phyloP scores from a whole-genome alignment of 1,284 basidiomycete genomes.

The Ustilago crameri region DNA sequence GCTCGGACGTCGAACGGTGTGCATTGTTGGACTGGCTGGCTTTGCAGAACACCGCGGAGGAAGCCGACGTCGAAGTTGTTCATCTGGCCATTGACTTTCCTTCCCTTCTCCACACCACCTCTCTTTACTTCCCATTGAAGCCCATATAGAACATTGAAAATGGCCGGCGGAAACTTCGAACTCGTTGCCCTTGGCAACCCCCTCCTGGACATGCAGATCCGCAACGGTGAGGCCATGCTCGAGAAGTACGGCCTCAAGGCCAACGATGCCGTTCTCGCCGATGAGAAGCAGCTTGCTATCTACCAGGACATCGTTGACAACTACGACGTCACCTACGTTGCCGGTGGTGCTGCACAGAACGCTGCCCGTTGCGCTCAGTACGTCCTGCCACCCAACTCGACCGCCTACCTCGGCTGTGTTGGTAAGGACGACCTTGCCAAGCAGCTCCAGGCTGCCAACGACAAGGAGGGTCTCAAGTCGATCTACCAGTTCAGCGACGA shows the following conservation, averaged over 20 bases:
- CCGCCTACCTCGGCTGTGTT: constrained; percentile 94
- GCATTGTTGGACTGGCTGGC: constrained; percentile 4
- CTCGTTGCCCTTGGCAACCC: constrained; percentile 68
- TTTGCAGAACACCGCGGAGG: neutral
- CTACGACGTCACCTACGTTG: constrained; percentile 86
- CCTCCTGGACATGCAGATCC: constrained; percentile 70
- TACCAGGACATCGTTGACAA: constrained; percentile 88
- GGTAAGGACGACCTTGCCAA: constrained; percentile 90
- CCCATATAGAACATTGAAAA: constrained; percentile 9
- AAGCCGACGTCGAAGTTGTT: neutral
- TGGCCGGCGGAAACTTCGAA: constrained; percentile 61
- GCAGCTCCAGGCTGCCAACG: constrained; percentile 91
- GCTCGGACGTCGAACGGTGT: neutral
- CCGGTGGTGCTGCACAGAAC: constrained; percentile 97
- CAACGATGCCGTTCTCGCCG: constrained; percentile 96
- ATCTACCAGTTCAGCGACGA: constrained; percentile 89
- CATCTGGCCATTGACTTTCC: neutral
- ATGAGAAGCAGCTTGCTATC: constrained; percentile 79
- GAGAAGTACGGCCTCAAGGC: constrained; percentile 91
- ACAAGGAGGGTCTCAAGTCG: constrained; percentile 87
- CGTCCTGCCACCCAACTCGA: constrained; percentile 77
- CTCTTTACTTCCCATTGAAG: neutral
- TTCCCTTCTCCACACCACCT: neutral
- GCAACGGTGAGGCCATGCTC: constrained; percentile 81
- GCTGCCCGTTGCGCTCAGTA: constrained; percentile 93